Evolutionary conservation across 176 grass and related monocot species (phyloP).

Genomic region (Zea mays): DNA sequence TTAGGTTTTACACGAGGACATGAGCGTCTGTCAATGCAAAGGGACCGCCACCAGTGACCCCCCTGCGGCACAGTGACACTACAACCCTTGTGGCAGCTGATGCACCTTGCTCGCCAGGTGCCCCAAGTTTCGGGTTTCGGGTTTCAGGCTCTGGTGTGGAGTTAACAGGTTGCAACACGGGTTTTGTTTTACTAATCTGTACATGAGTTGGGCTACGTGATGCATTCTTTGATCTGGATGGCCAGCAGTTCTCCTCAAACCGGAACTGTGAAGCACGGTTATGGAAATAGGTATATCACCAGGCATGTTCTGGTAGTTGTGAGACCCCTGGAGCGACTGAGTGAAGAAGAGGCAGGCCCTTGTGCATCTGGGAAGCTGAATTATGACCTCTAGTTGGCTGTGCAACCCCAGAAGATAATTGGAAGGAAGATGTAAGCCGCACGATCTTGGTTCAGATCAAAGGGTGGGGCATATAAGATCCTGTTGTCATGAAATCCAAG

Average conservation of each 20-base stretch:
- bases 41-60: not conserved
- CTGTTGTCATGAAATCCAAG: conserved; percentile 8
- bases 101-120: not conserved
- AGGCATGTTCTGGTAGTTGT: not conserved
- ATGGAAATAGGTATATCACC: not conserved
- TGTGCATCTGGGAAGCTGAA: not conserved
- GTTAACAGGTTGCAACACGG: not conserved
- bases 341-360: not conserved
- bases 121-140: conserved; percentile 14
- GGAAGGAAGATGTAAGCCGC: not conserved
- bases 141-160: not conserved
- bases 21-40: not conserved
- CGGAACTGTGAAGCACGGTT: not conserved
- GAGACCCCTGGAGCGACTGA: not conserved
- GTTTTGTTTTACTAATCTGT: not conserved
- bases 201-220: not conserved
- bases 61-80: not conserved
- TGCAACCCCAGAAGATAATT: not conserved
- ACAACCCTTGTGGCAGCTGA: not conserved
- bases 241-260: not conserved
- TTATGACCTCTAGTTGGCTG: not conserved
- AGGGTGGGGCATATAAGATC: not conserved
- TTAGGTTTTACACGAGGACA: conserved; percentile 9
- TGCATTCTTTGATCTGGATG: not conserved
- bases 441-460: not conserved